A percentile compares a stretch with the other conserved stretches of the same genome.
Conservation (phyloP, 331 rosid genomes). For the Phaseolus coccineus region DNA sequence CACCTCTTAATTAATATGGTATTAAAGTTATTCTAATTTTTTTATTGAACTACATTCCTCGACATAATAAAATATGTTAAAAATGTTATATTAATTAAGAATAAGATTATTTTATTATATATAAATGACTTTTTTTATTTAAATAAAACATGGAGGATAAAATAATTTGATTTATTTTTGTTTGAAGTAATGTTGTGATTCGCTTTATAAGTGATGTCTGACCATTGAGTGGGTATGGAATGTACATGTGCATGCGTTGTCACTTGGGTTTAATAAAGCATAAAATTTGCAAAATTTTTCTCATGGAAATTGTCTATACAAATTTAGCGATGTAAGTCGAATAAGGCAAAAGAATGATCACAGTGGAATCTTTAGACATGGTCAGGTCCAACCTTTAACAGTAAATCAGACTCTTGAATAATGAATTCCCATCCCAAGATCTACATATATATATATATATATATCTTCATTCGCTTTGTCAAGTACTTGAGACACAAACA, state of each 20-base stretch:
- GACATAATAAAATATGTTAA: too few relatives aligned
- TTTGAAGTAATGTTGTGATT: conserved; percentile 19
- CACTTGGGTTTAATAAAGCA: conserved; percentile 31
- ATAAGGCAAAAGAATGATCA: conserved; percentile 24
- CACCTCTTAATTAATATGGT: too few relatives aligned
- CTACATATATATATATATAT: neutral
- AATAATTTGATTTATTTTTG: too few relatives aligned
- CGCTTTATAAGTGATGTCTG: conserved; percentile 42
- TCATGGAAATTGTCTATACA: conserved; percentile 15
- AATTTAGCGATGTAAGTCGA: conserved; percentile 27
- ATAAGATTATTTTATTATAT: too few relatives aligned
- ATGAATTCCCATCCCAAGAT: neutral
- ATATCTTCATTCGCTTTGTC: neutral
- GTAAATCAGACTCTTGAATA: conserved; percentile 29
- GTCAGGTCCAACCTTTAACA: conserved; percentile 6
- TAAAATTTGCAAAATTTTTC: neutral
- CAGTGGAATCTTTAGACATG: neutral
- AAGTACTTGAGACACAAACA: neutral
- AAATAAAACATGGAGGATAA: too few relatives aligned
- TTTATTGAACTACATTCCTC: too few relatives aligned
- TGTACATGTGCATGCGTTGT: conserved; percentile 45
- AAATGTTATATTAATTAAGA: too few relatives aligned
- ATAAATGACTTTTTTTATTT: too few relatives aligned
- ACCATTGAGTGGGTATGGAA: conserved; percentile 25
- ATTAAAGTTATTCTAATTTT: too few relatives aligned